A percentile compares a stretch with the other conserved stretches of the same genome.
These are phyloP conservation scores for Aspergillus fructus DNA, from an alignment of 2,329 filamentous ascomycete genomes.

Conservation along the genomic window DNA sequence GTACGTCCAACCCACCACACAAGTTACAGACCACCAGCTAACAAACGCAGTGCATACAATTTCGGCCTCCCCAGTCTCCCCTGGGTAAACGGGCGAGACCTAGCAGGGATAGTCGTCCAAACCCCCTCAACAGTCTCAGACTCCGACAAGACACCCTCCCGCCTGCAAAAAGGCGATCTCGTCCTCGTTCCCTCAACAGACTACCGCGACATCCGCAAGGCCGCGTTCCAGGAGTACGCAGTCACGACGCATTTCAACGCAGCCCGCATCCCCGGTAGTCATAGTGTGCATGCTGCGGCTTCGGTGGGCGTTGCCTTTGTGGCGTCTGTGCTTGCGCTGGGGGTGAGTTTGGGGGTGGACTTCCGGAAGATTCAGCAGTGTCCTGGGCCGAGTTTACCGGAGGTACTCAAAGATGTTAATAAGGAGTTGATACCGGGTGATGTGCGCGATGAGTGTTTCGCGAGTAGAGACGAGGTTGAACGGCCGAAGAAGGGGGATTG, in stretches of 20 bases:
- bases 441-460: slow-evolving; percentile 63
- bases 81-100: slow-evolving; percentile 68
- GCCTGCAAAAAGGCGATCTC: slow-evolving; percentile 58
- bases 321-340: slow-evolving; percentile 64
- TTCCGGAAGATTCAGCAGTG: slow-evolving; percentile 48
- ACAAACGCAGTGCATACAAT: slow-evolving; percentile 59
- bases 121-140: slow-evolving; percentile 21
- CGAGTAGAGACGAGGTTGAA: slow-evolving; percentile 53
- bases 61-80: slow-evolving; percentile 68
- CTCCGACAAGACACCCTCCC: slow-evolving; percentile 33
- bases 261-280: slow-evolving; percentile 55
- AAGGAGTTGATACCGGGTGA: slow-evolving; percentile 57
- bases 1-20: slow-evolving; percentile 44
- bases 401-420: slow-evolving; percentile 50
- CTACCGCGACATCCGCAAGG: slow-evolving; percentile 70
- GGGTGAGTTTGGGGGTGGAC: slow-evolving; percentile 68
- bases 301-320: slow-evolving; percentile 71
- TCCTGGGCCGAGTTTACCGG: slow-evolving; percentile 59
- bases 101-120: slow-evolving; percentile 64
- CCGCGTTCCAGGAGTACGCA: slow-evolving; percentile 69
- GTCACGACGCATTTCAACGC: slow-evolving; percentile 65
- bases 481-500: slow-evolving; percentile 63
- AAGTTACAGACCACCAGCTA: not conserved
- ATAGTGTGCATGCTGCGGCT: slow-evolving; percentile 56
- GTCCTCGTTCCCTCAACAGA: slow-evolving; percentile 69